A percentile compares a stretch with the other conserved stretches of the same genome.
phyloP scores from a whole-genome alignment of 2,329 filamentous ascomycete species.

The Emergomyces orientalis region DNA sequence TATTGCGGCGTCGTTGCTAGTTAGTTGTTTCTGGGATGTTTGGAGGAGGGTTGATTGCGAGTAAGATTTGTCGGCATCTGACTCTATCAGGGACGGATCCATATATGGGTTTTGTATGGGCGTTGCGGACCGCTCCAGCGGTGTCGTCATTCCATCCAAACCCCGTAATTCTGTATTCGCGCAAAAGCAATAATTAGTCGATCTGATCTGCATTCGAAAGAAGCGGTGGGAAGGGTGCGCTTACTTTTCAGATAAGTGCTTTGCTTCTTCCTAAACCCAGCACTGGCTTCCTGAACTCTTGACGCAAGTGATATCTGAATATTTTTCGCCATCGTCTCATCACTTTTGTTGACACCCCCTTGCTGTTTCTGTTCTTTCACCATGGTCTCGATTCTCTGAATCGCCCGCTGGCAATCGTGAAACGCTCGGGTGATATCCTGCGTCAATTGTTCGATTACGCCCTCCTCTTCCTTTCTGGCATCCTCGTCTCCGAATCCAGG shows the following conservation, averaged over 20 bases:
- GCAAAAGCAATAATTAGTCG: neutral
- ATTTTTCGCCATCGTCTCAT: slow-evolving; percentile 93
- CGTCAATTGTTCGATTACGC: slow-evolving; percentile 81
- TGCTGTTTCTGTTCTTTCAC: slow-evolving; percentile 68
- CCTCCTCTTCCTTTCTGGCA: slow-evolving; percentile 74
- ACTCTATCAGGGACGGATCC: slow-evolving; percentile 83
- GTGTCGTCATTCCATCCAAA: slow-evolving; percentile 53
- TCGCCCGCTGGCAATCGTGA: slow-evolving; percentile 79
- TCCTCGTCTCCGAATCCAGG: slow-evolving; percentile 96
- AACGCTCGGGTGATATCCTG: slow-evolving; percentile 84
- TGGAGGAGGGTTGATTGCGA: slow-evolving; percentile 83
- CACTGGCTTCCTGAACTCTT: slow-evolving; percentile 83
- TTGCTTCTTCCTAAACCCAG: slow-evolving; percentile 92
- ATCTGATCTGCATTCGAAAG: neutral
- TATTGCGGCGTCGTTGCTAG: slow-evolving; percentile 71
- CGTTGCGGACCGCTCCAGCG: slow-evolving; percentile 42
- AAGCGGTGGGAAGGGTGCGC: slow-evolving; percentile 14
- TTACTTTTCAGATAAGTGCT: slow-evolving; percentile 89
- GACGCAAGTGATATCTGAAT: slow-evolving; percentile 86
- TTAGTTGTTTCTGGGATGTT: slow-evolving; percentile 52
- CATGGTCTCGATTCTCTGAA: slow-evolving; percentile 80
- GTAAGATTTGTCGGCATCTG: slow-evolving; percentile 84
- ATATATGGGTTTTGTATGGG: slow-evolving; percentile 57
- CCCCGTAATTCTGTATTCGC: slow-evolving; percentile 57
- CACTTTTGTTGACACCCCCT: slow-evolving; percentile 60